These are phyloP conservation scores for Trichoderma sp. DNA, from an alignment of 2,329 filamentous ascomycete species.

Conservation along the genomic window DNA sequence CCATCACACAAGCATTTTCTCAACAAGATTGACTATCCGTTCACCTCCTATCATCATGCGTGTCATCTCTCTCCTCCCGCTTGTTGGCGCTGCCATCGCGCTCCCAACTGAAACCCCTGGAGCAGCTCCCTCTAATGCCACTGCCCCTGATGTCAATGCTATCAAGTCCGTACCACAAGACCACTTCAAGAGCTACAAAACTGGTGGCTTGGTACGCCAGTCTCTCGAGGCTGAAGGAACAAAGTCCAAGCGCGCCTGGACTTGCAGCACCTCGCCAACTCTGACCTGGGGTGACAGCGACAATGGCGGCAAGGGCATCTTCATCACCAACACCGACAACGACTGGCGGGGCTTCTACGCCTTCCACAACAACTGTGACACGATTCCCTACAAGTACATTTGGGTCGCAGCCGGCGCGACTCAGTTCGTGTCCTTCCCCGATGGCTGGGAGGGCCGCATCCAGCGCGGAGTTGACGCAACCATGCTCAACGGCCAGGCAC, in stretches of 20 bases:
- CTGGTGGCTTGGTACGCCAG: background rate
- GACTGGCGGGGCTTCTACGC: slow-evolving; percentile 2
- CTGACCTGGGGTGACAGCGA: background rate
- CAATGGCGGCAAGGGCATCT: background rate
- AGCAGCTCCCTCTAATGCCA: background rate
- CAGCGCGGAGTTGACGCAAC: slow-evolving; percentile 32
- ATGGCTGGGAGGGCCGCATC: slow-evolving; percentile 33
- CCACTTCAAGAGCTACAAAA: background rate
- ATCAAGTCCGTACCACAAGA: background rate
- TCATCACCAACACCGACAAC: slow-evolving; percentile 1
- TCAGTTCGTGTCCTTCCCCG: slow-evolving; percentile 33
- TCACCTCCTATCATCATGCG: background rate
- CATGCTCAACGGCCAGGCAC: slow-evolving; percentile 33
- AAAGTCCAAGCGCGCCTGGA: background rate
- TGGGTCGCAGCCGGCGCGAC: slow-evolving; percentile 30
- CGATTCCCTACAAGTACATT: slow-evolving; percentile 34
- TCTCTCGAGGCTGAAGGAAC: background rate
- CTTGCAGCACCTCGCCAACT: background rate
- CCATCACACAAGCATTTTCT: background rate
- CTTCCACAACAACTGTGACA: slow-evolving; percentile 35
- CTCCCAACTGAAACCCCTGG: background rate
- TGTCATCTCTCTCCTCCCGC: background rate
- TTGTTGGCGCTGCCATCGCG: background rate
- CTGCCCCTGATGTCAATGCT: background rate
- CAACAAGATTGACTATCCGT: background rate